Percentiles rank a stretch among this genome's conserved stretches.
phyloP scores from a whole-genome alignment of 495 filamentous ascomycete genomes.

The Penicillium steckii region DNA sequence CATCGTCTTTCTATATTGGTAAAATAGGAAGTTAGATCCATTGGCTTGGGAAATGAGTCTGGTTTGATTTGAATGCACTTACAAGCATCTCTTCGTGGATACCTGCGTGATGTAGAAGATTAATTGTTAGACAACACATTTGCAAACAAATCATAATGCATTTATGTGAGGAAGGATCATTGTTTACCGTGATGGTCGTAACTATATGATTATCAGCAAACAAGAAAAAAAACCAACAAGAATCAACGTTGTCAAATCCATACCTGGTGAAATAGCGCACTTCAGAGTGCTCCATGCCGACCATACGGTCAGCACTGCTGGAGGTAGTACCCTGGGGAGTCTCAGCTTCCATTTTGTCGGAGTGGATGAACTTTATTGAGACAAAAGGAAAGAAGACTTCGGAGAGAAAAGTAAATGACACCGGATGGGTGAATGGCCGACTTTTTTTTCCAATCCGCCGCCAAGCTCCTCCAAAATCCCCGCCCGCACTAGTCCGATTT shows the following conservation, averaged over 20 bases:
- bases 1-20: conserved; percentile 84
- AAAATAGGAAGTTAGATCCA: conserved; percentile 12
- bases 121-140: conserved; percentile 13
- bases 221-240: neutral
- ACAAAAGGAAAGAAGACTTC: neutral
- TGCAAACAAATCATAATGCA: neutral
- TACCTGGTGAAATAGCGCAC: conserved; percentile 97
- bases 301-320: conserved; percentile 53
- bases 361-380: neutral
- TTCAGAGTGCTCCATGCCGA: conserved; percentile 78
- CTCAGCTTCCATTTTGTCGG: conserved; percentile 33
- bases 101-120: conserved; percentile 52
- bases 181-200: conserved; percentile 90
- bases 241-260: conserved; percentile 21
- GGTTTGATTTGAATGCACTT: conserved; percentile 37
- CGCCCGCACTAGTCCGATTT: conserved; percentile 18
- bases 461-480: conserved; percentile 32
- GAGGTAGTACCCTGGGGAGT: conserved; percentile 26
- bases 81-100: conserved; percentile 99
- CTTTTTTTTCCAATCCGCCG: conserved; percentile 37
- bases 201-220: conserved; percentile 46
- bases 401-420: conserved; percentile 7
- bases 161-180: neutral
- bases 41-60: neutral
- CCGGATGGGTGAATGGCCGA: conserved; percentile 12